These are phyloP conservation scores for Haematococcus lacustris DNA, from an alignment of 139 green algal species.

Conservation along the genomic window DNA sequence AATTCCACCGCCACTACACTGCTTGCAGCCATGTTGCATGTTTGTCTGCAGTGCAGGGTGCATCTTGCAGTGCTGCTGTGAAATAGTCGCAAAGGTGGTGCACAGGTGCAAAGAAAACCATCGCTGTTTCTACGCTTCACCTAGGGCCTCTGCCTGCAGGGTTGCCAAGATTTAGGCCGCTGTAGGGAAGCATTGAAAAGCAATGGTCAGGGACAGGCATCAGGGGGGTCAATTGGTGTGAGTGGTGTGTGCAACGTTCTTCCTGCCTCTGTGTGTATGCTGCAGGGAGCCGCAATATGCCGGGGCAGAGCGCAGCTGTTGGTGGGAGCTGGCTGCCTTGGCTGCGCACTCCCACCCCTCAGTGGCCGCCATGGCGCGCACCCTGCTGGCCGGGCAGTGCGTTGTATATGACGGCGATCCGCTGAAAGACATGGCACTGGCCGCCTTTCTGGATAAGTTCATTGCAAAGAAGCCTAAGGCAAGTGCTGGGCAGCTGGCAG, in stretches of 20 bases:
- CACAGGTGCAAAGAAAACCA: too few relatives aligned
- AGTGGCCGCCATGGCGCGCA: slow-evolving; percentile 77
- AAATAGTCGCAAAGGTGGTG: too few relatives aligned
- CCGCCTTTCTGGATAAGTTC: slow-evolving; percentile 91
- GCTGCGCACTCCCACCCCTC: slow-evolving; percentile 80
- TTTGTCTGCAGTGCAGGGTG: neutral
- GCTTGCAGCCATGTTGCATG: too few relatives aligned
- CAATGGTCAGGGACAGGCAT: too few relatives aligned
- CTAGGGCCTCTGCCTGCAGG: too few relatives aligned
- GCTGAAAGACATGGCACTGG: slow-evolving; percentile 72
- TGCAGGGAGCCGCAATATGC: slow-evolving; percentile 69
- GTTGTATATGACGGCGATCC: slow-evolving; percentile 86
- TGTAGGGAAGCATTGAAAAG: too few relatives aligned
- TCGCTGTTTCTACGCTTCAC: neutral
- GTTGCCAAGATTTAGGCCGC: too few relatives aligned
- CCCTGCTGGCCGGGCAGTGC: slow-evolving; percentile 69
- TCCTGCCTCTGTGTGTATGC: neutral
- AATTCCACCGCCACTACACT: too few relatives aligned
- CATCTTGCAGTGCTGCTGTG: too few relatives aligned
- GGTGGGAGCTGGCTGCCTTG: slow-evolving; percentile 85
- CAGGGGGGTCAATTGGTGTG: neutral
- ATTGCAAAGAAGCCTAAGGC: slow-evolving; percentile 85
- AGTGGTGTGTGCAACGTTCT: neutral
- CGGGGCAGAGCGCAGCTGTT: slow-evolving; percentile 63
- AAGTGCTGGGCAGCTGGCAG: neutral